Percentiles rank a stretch among this genome's conserved stretches.
Conservation (phyloP, 2,329 filamentous ascomycete genomes). For the Ramularia collo-cygni region DNA sequence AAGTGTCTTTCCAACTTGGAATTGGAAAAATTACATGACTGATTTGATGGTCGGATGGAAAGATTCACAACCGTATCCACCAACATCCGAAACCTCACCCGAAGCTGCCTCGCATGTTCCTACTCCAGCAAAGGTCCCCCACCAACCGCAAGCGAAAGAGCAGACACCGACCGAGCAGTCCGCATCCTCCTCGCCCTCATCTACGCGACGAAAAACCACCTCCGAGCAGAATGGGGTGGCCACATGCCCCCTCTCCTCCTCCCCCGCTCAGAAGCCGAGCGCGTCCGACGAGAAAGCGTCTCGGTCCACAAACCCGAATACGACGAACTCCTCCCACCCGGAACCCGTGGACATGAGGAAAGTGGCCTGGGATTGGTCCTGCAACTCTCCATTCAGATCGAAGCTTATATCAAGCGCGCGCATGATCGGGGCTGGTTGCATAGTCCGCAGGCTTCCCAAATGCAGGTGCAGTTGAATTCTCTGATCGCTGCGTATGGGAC, state of each 20-base stretch:
- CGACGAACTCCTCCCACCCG: slow-evolving; percentile 28
- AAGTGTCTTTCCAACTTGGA: too few species aligned
- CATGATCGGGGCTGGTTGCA: slow-evolving; percentile 53
- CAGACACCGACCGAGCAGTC: slow-evolving; percentile 53
- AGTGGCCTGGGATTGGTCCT: slow-evolving; percentile 53
- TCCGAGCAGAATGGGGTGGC: slow-evolving; percentile 56
- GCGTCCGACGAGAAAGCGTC: slow-evolving; percentile 23
- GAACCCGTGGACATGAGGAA: slow-evolving; percentile 43
- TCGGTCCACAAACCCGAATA: slow-evolving; percentile 30
- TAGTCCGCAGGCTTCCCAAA: slow-evolving; percentile 51
- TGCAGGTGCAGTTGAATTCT: slow-evolving; percentile 52
- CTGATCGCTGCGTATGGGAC: slow-evolving; percentile 53
- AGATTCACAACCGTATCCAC: slow-evolving; percentile 49
- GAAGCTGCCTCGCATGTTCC: slow-evolving; percentile 48
- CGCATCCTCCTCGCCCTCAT: slow-evolving; percentile 55
- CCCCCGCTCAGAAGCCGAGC: slow-evolving; percentile 18
- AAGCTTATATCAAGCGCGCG: slow-evolving; percentile 53
- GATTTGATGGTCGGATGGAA: too few species aligned
- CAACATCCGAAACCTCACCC: slow-evolving; percentile 52
- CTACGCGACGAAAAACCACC: slow-evolving; percentile 58
- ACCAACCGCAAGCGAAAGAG: slow-evolving; percentile 39
- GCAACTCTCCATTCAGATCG: slow-evolving; percentile 55
- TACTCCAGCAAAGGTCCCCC: slow-evolving; percentile 22
- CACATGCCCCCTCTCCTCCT: slow-evolving; percentile 28
- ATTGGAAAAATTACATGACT: too few species aligned